Evolutionary conservation across 495 filamentous ascomycete genomes (phyloP), one percentile per base, ranked within the genome.

Genomic region (Daldinia concentrica): DNA sequence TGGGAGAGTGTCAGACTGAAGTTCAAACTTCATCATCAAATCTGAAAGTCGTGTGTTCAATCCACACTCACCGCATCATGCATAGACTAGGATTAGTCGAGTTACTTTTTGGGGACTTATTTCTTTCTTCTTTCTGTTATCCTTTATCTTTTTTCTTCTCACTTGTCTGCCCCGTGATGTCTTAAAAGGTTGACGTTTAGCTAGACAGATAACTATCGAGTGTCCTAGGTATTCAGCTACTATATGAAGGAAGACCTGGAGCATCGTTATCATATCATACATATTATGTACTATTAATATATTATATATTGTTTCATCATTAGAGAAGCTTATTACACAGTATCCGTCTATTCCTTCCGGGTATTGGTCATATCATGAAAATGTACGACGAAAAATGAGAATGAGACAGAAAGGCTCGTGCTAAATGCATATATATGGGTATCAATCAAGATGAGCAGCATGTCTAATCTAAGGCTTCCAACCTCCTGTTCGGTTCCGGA

Each of bases 401-500:
- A 41, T 12, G 2, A 7, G 5, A 41, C 37, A 30, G 6, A 11
- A 29, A 41, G n/a, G 32, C 22, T 26, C 7, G 9, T 15, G 26
- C n/a, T 34, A 15, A 19, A 27, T 34, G 17, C 62, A 27, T 41
- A 37, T 29, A 24, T 15, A 17, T 45, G 43, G 43, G 43, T 48
- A 48, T 48, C 19, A 54, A 36, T 36, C 34, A 54, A 32, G 36
- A 7, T 14, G 19, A 17, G 22, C 19, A 52, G 14, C n/a, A 9
- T 9, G 14, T n/a, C 66, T 50, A 77, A 14, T n/a, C 66, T 50
- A 77, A 14, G 76, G 76, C 58, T 77, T 77, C 76, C 76, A 77
- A 0, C 87, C 86, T 22, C 84, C 84, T 9, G 82, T 88, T 58
- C 85, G 79, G 39, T 77, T 81, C 73, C 85, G 83, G 77, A 86